Evolutionary conservation across 352 stramenopile genomes (phyloP).

Genomic region (Sclerospora graminicola): DNA sequence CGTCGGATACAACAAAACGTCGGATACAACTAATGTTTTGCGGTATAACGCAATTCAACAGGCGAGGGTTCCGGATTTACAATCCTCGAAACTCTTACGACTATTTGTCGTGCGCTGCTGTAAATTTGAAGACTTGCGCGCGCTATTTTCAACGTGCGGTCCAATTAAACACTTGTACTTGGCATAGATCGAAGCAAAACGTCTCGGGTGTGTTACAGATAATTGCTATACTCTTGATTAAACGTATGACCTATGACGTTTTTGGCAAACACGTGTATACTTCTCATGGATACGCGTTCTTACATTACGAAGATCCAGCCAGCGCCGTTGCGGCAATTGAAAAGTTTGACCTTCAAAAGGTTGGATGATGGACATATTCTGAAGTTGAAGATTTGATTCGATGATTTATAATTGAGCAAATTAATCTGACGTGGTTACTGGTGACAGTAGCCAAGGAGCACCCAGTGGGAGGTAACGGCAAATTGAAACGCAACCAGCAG

Average conservation of each 20-base stretch:
- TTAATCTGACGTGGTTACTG: constrained; percentile 14
- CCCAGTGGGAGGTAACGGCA: constrained; percentile 24
- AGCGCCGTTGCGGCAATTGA: constrained; percentile 43
- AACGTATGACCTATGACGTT: not conserved
- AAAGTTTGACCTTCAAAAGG: constrained; percentile 46
- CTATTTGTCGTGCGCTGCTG: constrained; percentile 67
- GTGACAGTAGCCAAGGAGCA: constrained; percentile 59
- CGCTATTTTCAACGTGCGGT: constrained; percentile 49
- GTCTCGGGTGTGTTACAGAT: constrained; percentile 29
- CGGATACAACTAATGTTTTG: too few species aligned
- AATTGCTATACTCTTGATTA: not conserved
- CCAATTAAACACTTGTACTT: constrained; percentile 57
- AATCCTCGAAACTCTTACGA: constrained; percentile 3
- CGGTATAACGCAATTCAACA: too few species aligned
- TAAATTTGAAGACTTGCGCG: constrained; percentile 46
- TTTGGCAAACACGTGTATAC: not conserved
- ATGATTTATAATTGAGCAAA: too few species aligned
- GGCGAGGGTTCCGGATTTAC: not conserved
- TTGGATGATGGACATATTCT: constrained; percentile 63
- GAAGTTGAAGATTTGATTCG: constrained; percentile 26
- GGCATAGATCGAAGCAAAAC: constrained; percentile 68
- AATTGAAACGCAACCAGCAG: constrained; percentile 63
- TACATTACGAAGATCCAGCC: constrained; percentile 51
- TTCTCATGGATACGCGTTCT: constrained; percentile 72
- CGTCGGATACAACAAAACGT: too few species aligned